Evolutionary conservation across 805 yeast genomes (phyloP).

Genomic region (Yarrowia bubula): DNA sequence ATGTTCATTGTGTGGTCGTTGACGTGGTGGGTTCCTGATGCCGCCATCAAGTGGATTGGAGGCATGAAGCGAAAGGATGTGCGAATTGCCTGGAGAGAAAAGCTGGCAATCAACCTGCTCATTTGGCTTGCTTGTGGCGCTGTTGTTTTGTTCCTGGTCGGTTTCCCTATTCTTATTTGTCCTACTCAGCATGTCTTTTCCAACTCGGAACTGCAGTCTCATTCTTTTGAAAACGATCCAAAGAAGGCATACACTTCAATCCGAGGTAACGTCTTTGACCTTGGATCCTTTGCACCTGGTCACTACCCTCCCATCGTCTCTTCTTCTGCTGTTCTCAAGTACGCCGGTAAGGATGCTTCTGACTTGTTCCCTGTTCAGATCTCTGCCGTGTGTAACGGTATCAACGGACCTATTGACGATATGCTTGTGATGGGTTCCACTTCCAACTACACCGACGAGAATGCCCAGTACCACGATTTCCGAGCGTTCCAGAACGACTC

Average conservation of each 20-base stretch:
- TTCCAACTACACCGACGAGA: constrained; percentile 41
- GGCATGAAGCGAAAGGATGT: constrained; percentile 40
- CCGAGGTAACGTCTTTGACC: constrained; percentile 44
- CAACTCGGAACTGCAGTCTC: constrained; percentile 38
- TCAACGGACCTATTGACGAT: constrained; percentile 39
- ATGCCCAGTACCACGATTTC: constrained; percentile 45
- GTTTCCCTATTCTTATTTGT: constrained; percentile 44
- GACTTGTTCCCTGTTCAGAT: constrained; percentile 44
- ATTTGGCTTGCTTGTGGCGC: constrained; percentile 43
- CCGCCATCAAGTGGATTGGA: constrained; percentile 37
- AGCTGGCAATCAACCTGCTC: constrained; percentile 44
- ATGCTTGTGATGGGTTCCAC: constrained; percentile 35
- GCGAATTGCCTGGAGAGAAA: constrained; percentile 46
- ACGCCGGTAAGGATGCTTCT: constrained; percentile 42
- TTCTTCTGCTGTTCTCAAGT: constrained; percentile 37
- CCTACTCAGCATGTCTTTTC: constrained; percentile 43
- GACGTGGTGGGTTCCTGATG: constrained; percentile 46
- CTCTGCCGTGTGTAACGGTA: constrained; percentile 43
- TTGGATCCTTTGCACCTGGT: constrained; percentile 41
- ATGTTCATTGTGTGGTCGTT: constrained; percentile 41
- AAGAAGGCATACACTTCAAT: constrained; percentile 40
- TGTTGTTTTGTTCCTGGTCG: constrained; percentile 40
- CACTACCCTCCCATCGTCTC: constrained; percentile 44
- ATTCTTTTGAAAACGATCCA: constrained; percentile 36
- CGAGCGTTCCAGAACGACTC: constrained; percentile 42